A percentile compares a stretch with the other conserved stretches of the same genome.
These are phyloP conservation scores for Gomphus bonarii DNA, from an alignment of 1,284 basidiomycete species.

Conservation along the genomic window DNA sequence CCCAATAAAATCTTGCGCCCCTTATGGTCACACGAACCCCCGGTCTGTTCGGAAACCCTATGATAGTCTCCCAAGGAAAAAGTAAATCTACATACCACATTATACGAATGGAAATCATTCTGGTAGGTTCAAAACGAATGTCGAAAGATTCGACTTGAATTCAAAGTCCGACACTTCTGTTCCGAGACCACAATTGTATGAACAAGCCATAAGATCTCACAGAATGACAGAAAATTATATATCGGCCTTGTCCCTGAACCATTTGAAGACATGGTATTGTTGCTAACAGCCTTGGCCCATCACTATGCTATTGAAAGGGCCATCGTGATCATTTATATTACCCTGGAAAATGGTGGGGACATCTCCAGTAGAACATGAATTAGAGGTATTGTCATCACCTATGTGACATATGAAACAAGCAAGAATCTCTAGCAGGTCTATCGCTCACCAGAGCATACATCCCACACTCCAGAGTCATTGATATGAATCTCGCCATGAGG, in stretches of 20 bases:
- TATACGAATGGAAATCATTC: too few relatives aligned
- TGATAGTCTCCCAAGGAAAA: too few relatives aligned
- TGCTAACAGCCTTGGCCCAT: slow-evolving; percentile 33
- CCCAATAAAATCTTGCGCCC: too few relatives aligned
- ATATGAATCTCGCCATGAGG: slow-evolving; percentile 53
- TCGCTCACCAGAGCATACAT: slow-evolving; percentile 32
- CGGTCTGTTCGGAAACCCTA: too few relatives aligned
- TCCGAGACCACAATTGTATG: too few relatives aligned
- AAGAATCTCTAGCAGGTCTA: background rate
- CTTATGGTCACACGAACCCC: too few relatives aligned
- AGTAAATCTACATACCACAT: too few relatives aligned
- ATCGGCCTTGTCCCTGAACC: background rate
- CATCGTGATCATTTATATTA: slow-evolving; percentile 35
- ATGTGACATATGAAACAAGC: background rate
- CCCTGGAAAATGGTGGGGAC: slow-evolving; percentile 40
- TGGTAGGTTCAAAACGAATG: too few relatives aligned
- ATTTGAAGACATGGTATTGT: background rate
- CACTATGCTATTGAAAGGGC: slow-evolving; percentile 45
- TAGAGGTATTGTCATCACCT: slow-evolving; percentile 13
- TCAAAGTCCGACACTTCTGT: background rate
- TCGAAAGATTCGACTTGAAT: background rate
- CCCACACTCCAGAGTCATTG: slow-evolving; percentile 35
- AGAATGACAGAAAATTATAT: background rate
- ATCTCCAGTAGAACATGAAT: slow-evolving; percentile 43
- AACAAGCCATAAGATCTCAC: too few relatives aligned